These are phyloP conservation scores for Vitis hybrid DNA, from an alignment of 177 flowering plant genomes.

Conservation along the genomic window DNA sequence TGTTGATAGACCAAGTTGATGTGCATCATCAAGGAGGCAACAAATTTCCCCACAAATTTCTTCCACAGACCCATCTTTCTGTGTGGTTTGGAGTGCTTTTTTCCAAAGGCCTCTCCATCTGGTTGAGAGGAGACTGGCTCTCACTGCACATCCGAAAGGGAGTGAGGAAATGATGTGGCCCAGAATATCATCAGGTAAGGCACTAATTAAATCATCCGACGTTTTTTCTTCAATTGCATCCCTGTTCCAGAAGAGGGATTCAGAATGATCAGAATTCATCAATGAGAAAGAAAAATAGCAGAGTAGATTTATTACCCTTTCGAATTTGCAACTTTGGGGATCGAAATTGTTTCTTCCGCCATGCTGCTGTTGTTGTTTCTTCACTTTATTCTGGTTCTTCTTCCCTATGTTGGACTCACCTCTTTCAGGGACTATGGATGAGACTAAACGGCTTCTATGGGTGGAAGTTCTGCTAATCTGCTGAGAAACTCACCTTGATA, in stretches of 20 bases:
- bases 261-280: too few relatives aligned
- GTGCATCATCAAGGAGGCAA: constrained; percentile 6
- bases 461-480: too few relatives aligned
- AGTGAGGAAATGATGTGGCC: constrained; percentile 22
- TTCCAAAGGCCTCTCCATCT: constrained; percentile 32
- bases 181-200: constrained; percentile 34
- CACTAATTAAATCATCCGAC: constrained; percentile 19
- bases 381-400: too few relatives aligned
- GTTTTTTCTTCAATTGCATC: constrained; percentile 6
- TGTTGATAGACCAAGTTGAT: constrained; percentile 18
- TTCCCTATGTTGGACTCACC: too few relatives aligned
- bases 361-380: background rate
- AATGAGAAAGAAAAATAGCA: too few relatives aligned
- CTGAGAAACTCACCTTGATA: too few relatives aligned
- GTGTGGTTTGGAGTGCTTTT: background rate
- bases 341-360: background rate
- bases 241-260: background rate
- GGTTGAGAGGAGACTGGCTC: constrained; percentile 33
- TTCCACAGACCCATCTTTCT: constrained; percentile 14
- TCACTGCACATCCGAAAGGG: constrained; percentile 26
- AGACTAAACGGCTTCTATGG: too few relatives aligned
- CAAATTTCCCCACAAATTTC: constrained; percentile 10
- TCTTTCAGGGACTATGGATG: too few relatives aligned
- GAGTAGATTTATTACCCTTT: background rate
- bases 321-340: too few relatives aligned